Conservation (phyloP, 176 grass and related monocot species). For the Poa pratensis region DNA sequence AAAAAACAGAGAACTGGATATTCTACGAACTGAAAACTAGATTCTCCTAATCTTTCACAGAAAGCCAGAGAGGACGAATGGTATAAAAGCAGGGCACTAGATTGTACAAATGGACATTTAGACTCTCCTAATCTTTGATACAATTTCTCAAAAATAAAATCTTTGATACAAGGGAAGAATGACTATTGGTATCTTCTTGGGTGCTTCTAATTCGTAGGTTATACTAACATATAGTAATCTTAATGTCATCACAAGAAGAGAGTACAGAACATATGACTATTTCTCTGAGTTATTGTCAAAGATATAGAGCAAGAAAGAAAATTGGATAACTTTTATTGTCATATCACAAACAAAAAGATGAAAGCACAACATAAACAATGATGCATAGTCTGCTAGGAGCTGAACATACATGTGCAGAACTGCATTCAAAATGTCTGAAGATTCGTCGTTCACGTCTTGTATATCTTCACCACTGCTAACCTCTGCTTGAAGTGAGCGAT, state of each 20-base stretch:
- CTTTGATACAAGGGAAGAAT: neutral
- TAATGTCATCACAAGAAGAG: neutral
- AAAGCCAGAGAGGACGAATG: conserved; percentile 22
- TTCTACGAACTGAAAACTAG: conserved; percentile 24
- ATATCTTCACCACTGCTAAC: conserved; percentile 23
- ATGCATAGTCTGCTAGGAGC: neutral
- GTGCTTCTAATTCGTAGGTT: neutral
- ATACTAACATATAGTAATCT: neutral
- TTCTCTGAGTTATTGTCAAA: neutral
- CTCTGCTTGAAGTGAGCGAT: conserved; percentile 51
- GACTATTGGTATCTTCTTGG: conserved; percentile 18
- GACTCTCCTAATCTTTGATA: neutral
- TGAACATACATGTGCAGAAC: conserved; percentile 69
- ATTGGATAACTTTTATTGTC: neutral
- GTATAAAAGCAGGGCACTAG: conserved; percentile 17
- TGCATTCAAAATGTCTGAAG: conserved; percentile 52
- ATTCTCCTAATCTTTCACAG: neutral
- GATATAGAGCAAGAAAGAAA: neutral
- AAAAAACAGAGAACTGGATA: neutral
- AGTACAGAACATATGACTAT: neutral
- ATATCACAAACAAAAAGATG: neutral
- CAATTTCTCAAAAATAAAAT: conserved; percentile 1
- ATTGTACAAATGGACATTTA: conserved; percentile 31
- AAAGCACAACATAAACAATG: conserved; percentile 13
- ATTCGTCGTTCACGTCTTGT: conserved; percentile 28